phyloP scores from a whole-genome alignment of 306 rosid species.

The Luffa aegyptiaca region DNA sequence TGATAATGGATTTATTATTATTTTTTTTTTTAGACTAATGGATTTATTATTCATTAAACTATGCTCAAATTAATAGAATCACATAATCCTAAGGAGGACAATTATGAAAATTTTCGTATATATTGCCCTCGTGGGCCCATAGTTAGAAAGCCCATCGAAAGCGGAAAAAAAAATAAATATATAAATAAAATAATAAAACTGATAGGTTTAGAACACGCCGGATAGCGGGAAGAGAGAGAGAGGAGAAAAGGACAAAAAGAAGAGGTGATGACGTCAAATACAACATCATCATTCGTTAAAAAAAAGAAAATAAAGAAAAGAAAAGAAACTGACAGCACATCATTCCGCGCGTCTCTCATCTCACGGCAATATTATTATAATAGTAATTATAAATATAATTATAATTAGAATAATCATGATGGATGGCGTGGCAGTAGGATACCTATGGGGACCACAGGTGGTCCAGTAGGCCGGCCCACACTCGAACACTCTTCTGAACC shows the following conservation, averaged over 20 bases:
- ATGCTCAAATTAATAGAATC: too few species aligned
- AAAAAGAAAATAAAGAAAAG: too few species aligned
- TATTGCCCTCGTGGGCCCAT: not conserved
- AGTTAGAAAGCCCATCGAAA: not conserved
- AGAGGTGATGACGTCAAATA: not conserved
- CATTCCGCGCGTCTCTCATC: not conserved
- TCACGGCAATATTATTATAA: not conserved
- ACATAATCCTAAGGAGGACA: too few species aligned
- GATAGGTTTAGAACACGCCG: not conserved
- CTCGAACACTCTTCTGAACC: constrained; percentile 9
- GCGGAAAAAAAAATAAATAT: not conserved
- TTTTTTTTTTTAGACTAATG: too few species aligned
- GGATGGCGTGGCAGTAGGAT: constrained; percentile 11
- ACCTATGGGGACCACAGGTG: not conserved
- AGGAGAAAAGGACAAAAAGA: not conserved
- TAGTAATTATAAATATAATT: not conserved
- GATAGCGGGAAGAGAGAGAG: not conserved
- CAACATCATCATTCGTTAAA: not conserved
- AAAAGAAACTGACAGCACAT: not conserved
- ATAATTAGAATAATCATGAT: not conserved
- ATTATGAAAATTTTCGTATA: too few species aligned
- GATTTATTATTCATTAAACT: too few species aligned
- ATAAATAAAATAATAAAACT: not conserved
- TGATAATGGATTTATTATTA: too few species aligned
- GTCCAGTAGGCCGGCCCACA: constrained; percentile 5